Evolutionary conservation across 805 yeast genomes (phyloP), one percentile per base, ranked within the genome.

Genomic region (Candida morakotiae): DNA sequence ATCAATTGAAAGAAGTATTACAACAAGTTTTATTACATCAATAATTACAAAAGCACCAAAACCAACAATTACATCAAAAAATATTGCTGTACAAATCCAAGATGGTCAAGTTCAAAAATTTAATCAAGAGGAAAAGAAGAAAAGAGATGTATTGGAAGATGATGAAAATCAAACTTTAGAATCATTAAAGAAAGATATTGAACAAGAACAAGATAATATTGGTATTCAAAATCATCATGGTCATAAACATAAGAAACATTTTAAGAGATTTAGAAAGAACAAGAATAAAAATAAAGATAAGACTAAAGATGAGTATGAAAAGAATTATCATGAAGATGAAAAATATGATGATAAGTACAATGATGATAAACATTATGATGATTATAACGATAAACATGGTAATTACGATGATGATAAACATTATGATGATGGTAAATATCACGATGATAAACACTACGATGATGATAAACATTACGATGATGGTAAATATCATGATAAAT

Each of bases 101-200:
- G 65, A 57, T 33, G 67, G 64, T 8, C 63, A 58, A 41, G 48
- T 58, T 16, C 63, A 56, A 36, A 49, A 49, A 23, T 40, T 28
- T 17, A 11, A 25, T 27, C n/a, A n/a, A n/a, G 24, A 16, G 14
- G 31, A 34, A 18, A 29, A 6, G 8, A 10, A n/a, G 9, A 24
- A 24, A 10, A 34, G 31, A 13, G 33, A 19, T 16, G 23, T 3
- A 19, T 13, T 6, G 31, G 29, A 14, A 15, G 42, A 35, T 10
- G 19, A 16, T 5, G 34, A 28, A 23, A n/a, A n/a, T n/a, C 28
- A 25, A 34, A 36, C 13, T 16, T 14, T 9, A 10, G 15, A 18
- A 21, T 22, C 3, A n/a, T 5, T 10, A 39, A 23, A 32, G 36
- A 34, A 19, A 18, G 42, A 34, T 14, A 19, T 14, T 3, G 35